Evolutionary conservation across 2,329 filamentous ascomycete genomes (phyloP).

Genomic region (Exophiala oligosperma): DNA sequence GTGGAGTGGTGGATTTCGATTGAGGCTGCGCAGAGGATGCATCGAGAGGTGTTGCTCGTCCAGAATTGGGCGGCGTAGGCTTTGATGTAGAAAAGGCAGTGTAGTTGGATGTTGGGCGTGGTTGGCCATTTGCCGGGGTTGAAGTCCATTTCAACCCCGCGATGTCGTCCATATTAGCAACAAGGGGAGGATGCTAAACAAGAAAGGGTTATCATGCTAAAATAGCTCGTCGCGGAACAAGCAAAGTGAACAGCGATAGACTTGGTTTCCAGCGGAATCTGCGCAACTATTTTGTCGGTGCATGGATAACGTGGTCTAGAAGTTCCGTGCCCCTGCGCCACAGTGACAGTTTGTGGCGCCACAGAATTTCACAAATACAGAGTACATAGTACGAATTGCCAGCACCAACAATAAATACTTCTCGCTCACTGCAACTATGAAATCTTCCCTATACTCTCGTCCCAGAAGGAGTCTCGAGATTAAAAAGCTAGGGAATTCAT

Average conservation of each 20-base stretch:
- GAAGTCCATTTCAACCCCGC: conserved; percentile 47
- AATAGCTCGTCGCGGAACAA: not conserved
- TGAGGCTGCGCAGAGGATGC: conserved; percentile 35
- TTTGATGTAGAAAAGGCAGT: conserved; percentile 38
- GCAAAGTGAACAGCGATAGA: too few relatives aligned
- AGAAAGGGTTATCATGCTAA: not conserved
- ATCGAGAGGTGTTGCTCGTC: conserved; percentile 45
- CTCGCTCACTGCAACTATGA: too few relatives aligned
- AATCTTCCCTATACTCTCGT: too few relatives aligned
- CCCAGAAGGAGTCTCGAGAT: too few relatives aligned
- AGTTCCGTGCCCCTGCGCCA: not conserved
- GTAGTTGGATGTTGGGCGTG: conserved; percentile 38
- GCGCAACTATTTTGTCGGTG: not conserved
- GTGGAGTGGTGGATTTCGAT: conserved; percentile 42
- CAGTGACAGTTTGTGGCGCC: not conserved
- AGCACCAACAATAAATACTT: too few relatives aligned
- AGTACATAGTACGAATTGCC: too few relatives aligned
- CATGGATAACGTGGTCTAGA: not conserved
- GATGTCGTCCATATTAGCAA: conserved; percentile 46
- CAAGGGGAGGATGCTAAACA: conserved; percentile 3
- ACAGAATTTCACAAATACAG: not conserved
- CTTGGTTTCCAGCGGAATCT: too few relatives aligned
- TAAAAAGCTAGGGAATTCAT: not conserved
- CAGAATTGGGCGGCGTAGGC: conserved; percentile 41
- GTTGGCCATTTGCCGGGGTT: conserved; percentile 36